Base-by-base conservation (phyloP, 1,284 basidiomycete species). In the Boletus semigastroideus region DNA sequence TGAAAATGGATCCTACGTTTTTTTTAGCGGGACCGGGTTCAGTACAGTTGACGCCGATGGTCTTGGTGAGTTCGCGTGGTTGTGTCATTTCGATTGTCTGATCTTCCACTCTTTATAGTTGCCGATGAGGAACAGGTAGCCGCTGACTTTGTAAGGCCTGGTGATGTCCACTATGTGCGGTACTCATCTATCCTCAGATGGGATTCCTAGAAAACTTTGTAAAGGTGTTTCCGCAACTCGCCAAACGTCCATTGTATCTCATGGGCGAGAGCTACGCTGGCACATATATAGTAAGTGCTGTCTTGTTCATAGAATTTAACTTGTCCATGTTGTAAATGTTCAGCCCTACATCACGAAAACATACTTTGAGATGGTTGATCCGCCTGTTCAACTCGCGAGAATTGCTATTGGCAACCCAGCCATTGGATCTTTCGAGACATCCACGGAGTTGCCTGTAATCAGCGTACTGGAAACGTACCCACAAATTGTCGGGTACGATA, bases 341-440 rank as follows among this genome's bases (percentile, higher is more conserved):
- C 52, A 86, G 84, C 83, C 87, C 10, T 86, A 86, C 59, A 89
- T 87, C 59, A 73, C 82, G 53, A 85, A 87, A 67, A 68, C 83
- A 6, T 84, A 85, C 61, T 86, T 87, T 54, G 73, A 71, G 33
- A 73, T 78, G 62, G 55, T 72, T 4, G 75, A 80, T 38, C 84
- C 86, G 16, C 86, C 86, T 1, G 83, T 87, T 13, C 79, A 78
- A 5, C 72, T 89, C 14, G 71, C 72, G 0, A 82, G 81, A 59
- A 79, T 88, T 53, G 80, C 78, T 7, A 88, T 89, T 48, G 87
- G 87, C 8, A 82, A 88, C 64, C 86, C 84, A 4, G 67, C 78
- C 9, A 70, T 86, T 25, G 69, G 76, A 1, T 72, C 75, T 19
- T 68, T 62, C 14, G 70, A 75, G 39, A 73, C 76, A 2, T 82